Percentiles rank a stretch among this genome's conserved stretches.
Evolutionary conservation across 148 eudicot species (phyloP).

Genomic region (Selenicereus undatus): DNA sequence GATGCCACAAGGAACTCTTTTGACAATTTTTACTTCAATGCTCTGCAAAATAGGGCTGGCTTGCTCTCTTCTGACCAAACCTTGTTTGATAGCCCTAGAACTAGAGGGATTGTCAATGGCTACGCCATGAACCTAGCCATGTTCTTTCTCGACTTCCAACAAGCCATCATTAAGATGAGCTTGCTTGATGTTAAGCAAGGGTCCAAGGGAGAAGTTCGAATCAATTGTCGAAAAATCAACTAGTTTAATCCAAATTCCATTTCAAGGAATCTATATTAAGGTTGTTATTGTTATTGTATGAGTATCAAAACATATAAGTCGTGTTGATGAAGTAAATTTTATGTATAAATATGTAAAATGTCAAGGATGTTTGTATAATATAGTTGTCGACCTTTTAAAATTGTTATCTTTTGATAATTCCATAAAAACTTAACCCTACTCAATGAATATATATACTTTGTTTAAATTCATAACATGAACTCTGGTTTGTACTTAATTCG

Average conservation of each 20-base stretch:
- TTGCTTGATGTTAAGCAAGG: constrained; percentile 67
- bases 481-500: too few species aligned
- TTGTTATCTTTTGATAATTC: too few species aligned
- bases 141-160: constrained; percentile 81
- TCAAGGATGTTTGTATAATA: neutral
- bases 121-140: constrained; percentile 75
- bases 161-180: constrained; percentile 83
- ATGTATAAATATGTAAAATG: neutral
- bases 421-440: too few species aligned
- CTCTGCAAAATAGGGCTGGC: constrained; percentile 47
- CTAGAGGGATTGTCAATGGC: constrained; percentile 47
- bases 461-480: too few species aligned
- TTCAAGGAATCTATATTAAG: neutral
- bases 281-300: neutral
- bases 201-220: constrained; percentile 61
- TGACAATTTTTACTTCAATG: constrained; percentile 59
- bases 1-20: constrained; percentile 54
- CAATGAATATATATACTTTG: too few species aligned
- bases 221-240: constrained; percentile 55
- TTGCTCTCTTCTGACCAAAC: constrained; percentile 80
- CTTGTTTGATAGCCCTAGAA: constrained; percentile 41
- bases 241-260: neutral
- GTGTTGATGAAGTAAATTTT: neutral
- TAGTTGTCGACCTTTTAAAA: neutral
- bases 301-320: neutral